Conservation (phyloP, 2,329 filamentous ascomycete species). For the Aspergillus japonicus region DNA sequence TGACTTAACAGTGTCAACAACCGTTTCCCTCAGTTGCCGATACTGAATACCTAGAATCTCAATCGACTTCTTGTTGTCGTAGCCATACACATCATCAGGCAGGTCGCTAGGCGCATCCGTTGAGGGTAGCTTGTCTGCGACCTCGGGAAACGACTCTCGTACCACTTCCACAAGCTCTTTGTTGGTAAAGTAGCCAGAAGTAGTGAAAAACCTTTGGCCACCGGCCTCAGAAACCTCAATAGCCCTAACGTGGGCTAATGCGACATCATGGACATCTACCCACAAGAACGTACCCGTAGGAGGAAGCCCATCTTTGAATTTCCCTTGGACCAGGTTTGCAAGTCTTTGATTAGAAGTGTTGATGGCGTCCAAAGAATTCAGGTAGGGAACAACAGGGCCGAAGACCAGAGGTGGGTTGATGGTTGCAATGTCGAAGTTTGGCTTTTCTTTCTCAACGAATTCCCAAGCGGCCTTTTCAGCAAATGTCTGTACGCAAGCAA, state of each 20-base stretch:
- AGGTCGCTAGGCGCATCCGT: slow-evolving; percentile 33
- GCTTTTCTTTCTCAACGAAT: slow-evolving; percentile 56
- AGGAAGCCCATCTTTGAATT: slow-evolving; percentile 57
- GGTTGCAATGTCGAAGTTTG: slow-evolving; percentile 60
- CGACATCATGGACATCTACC: slow-evolving; percentile 53
- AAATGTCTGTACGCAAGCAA: slow-evolving; percentile 44
- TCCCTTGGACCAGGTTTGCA: slow-evolving; percentile 62
- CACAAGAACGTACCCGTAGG: slow-evolving; percentile 60
- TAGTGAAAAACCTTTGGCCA: slow-evolving; percentile 47
- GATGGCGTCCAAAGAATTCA: slow-evolving; percentile 61
- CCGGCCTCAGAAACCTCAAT: slow-evolving; percentile 48
- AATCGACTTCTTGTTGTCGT: slow-evolving; percentile 43
- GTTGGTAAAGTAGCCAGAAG: slow-evolving; percentile 43
- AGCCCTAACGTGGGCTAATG: slow-evolving; percentile 49
- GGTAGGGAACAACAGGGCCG: slow-evolving; percentile 63
- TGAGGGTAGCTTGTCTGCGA: slow-evolving; percentile 42
- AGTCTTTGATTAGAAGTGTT: slow-evolving; percentile 74
- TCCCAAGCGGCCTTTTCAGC: slow-evolving; percentile 68
- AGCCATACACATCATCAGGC: slow-evolving; percentile 30
- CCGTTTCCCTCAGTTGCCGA: slow-evolving; percentile 36
- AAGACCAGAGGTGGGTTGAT: slow-evolving; percentile 64
- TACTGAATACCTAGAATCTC: slow-evolving; percentile 45
- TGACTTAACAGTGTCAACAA: slow-evolving; percentile 40
- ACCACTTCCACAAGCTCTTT: slow-evolving; percentile 44
- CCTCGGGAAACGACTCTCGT: slow-evolving; percentile 43